phyloP scores from a whole-genome alignment of 192 early-diverging fungal genomes.

The Mortierella claussenii region DNA sequence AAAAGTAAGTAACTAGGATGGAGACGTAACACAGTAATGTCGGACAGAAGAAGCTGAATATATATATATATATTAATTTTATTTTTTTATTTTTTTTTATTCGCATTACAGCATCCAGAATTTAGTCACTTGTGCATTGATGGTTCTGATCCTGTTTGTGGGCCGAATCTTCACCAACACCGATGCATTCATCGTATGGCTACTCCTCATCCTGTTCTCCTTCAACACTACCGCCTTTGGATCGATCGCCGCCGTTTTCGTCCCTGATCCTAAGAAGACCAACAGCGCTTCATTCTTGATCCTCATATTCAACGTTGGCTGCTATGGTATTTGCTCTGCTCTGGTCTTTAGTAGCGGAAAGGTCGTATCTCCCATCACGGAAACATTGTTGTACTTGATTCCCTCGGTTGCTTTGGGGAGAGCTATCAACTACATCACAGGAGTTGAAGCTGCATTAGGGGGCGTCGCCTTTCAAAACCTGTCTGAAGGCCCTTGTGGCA shows the following conservation, averaged over 20 bases:
- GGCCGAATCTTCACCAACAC: constrained; percentile 41
- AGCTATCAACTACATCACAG: constrained; percentile 49
- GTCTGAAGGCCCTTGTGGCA: constrained; percentile 26
- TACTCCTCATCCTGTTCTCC: constrained; percentile 52
- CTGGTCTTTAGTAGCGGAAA: constrained; percentile 33
- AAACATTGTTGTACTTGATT: constrained; percentile 41
- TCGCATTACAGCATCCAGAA: constrained; percentile 32
- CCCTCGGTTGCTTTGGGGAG: constrained; percentile 48
- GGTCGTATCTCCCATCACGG: constrained; percentile 10
- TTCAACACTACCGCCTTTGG: constrained; percentile 46
- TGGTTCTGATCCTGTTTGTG: constrained; percentile 49
- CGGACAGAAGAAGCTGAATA: too few relatives aligned
- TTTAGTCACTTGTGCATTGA: constrained; percentile 33
- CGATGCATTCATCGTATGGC: constrained; percentile 35
- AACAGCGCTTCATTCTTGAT: constrained; percentile 29
- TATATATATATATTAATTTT: neutral
- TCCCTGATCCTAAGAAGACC: constrained; percentile 51
- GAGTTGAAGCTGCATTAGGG: constrained; percentile 35
- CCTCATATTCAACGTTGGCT: constrained; percentile 22
- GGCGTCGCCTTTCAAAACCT: constrained; percentile 46
- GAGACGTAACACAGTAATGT: too few relatives aligned
- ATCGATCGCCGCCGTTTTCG: constrained; percentile 30
- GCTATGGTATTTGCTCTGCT: constrained; percentile 31
- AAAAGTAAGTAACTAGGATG: constrained; percentile 47
- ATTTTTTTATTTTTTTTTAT: neutral